Conservation (phyloP, 2,329 filamentous ascomycete genomes). For the Colletotrichum sp. region DNA sequence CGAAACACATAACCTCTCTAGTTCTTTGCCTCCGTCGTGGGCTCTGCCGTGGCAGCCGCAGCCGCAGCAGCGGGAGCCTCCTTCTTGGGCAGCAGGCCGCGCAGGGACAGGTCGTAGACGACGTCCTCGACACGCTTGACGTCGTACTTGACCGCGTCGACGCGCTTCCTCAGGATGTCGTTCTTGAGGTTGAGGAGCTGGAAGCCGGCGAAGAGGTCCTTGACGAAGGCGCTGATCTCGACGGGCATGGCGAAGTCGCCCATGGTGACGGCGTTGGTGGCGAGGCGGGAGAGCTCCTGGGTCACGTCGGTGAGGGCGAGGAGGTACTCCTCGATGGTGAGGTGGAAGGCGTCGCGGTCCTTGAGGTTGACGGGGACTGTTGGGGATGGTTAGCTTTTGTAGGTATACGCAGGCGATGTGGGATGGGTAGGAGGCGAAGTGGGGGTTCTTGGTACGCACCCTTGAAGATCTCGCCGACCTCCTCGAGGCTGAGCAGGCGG, state of each 20-base stretch:
- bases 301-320: constrained; percentile 85
- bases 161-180: constrained; percentile 83
- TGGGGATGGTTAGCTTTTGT: rapidly evolving
- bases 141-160: constrained; percentile 94
- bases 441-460: constrained; percentile 50
- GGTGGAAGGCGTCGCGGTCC: constrained; percentile 87
- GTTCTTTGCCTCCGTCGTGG: neutral
- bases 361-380: constrained; percentile 90
- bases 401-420: neutral
- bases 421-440: neutral
- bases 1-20: rapidly evolving
- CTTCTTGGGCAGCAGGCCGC: constrained; percentile 71
- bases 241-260: constrained; percentile 87
- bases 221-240: constrained; percentile 89
- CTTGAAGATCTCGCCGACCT: constrained; percentile 79
- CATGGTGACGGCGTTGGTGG: constrained; percentile 92
- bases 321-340: constrained; percentile 97
- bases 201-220: constrained; percentile 94
- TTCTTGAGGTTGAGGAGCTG: constrained; percentile 98
- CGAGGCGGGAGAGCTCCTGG: constrained; percentile 88
- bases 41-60: neutral
- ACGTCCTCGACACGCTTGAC: constrained; percentile 99
- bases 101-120: constrained; percentile 90
- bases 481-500: constrained; percentile 83
- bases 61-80: neutral